Evolutionary conservation across 116 monocot genomes (phyloP), one percentile per base, ranked within the genome.

Genomic region (Cymodocea nodosa): DNA sequence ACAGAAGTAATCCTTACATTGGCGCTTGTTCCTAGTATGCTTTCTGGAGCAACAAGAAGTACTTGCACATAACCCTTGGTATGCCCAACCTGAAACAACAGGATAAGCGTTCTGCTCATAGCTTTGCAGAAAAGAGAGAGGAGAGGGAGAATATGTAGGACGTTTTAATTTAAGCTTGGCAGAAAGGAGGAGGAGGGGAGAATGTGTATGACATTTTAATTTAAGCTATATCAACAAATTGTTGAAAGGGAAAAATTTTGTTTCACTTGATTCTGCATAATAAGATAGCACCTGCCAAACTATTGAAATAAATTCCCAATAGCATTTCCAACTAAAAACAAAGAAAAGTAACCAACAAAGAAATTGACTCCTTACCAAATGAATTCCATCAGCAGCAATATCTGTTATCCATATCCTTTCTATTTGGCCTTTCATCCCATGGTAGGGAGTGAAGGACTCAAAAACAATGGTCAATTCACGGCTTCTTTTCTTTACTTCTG

Each of bases 341-440:
- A 44, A 11, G 11, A 44, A 11, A 44, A 44, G 44, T 44, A 44
- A 44, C 6, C 44, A 44, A 44, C 9, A 11, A 44, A 44, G 44
- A 54, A 54, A 20, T 54, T n/a, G 18, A 60, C 35, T 60, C 15
- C 70, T 73, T 64, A 90, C 97, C 97, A 88, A 57, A 77, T 97
- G 91, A 67, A 91, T 65, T 57, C 82, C 91, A 68, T 97, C 91
- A 48, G 97, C 75, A 22, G 97, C 97, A 66, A 97, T 83, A 75
- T 97, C 97, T 34, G 92, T 92, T 50, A 98, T 86, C 89, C 98
- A 98, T 65, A 98, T 98, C 68, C 79, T 85, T 78, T 86, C 89
- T n/a, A 78, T 76, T 12, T 35, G 75, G 23, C 84, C 92, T 77
- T 92, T 76, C 92, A 92, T 84, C 73, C 78, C 89, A 70, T 86